These are phyloP conservation scores for Bremia lactucae DNA, from an alignment of 352 stramenopile species.

Conservation along the genomic window DNA sequence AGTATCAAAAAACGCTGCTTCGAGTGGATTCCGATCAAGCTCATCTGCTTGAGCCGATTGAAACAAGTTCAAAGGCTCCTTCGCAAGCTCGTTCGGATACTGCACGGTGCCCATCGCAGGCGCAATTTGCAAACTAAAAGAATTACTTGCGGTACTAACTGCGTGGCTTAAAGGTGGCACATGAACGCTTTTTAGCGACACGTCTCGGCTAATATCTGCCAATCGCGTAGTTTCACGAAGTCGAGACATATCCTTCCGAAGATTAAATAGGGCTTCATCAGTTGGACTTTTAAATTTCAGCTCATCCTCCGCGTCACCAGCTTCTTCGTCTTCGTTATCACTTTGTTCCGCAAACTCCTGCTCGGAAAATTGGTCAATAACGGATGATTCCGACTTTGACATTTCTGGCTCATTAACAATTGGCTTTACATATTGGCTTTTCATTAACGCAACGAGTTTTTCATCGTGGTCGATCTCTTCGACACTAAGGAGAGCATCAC, in stretches of 20 bases:
- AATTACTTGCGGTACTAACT: background rate
- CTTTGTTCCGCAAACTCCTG: background rate
- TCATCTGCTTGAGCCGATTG: constrained; percentile 11
- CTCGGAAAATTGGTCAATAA: background rate
- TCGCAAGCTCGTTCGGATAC: constrained; percentile 1
- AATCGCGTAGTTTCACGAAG: constrained; percentile 17
- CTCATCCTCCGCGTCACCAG: background rate
- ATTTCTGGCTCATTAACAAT: background rate
- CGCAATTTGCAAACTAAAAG: constrained; percentile 4
- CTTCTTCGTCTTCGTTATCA: constrained; percentile 8
- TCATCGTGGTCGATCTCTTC: background rate
- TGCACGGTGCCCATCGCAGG: background rate
- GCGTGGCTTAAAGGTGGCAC: background rate
- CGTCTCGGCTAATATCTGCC: background rate
- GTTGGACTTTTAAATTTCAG: background rate
- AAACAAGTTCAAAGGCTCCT: constrained; percentile 7
- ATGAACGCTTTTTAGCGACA: background rate
- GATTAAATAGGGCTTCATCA: constrained; percentile 18
- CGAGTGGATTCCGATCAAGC: constrained; percentile 4
- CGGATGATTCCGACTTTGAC: constrained; percentile 1
- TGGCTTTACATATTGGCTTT: background rate
- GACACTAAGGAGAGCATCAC: constrained; percentile 4
- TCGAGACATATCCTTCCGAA: constrained; percentile 15
- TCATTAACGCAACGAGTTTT: background rate
- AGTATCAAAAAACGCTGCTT: background rate